Conservation (phyloP, 106 monocot species). For the Chionographis japonica region DNA sequence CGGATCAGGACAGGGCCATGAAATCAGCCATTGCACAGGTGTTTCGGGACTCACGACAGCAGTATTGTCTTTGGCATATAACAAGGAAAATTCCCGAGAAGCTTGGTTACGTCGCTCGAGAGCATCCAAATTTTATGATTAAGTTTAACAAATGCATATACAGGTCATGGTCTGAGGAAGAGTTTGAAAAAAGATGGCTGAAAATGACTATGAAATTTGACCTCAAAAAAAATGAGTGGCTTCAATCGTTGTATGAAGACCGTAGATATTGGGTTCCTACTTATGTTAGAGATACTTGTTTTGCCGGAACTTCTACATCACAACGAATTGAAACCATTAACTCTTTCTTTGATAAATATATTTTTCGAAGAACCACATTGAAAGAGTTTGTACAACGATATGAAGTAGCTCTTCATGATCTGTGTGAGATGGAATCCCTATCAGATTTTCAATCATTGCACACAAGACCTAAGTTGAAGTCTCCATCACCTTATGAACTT, state of each 20-base stretch:
- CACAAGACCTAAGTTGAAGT: neutral
- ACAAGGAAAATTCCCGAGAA: neutral
- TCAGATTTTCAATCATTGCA: neutral
- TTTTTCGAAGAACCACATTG: neutral
- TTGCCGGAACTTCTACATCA: neutral
- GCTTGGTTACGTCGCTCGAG: neutral
- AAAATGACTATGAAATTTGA: neutral
- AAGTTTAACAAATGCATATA: slow-evolving; percentile 3
- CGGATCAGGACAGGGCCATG: neutral
- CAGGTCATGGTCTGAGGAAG: neutral
- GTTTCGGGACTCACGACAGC: neutral
- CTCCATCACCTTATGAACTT: slow-evolving; percentile 1
- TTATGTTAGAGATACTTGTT: neutral
- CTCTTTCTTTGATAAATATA: slow-evolving; percentile 1
- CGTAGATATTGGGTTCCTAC: slow-evolving; percentile 1
- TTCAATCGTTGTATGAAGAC: slow-evolving; percentile 3
- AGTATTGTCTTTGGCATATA: neutral
- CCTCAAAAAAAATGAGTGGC: slow-evolving; percentile 1
- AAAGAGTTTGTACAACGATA: slow-evolving; percentile 2
- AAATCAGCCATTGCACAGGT: neutral
- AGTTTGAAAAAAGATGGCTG: slow-evolving; percentile 1
- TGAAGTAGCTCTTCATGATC: neutral
- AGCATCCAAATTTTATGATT: neutral
- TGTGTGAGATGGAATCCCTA: neutral
- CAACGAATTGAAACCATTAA: neutral